These are phyloP conservation scores for Sporothrix brasiliensis DNA, from an alignment of 2,329 filamentous ascomycete species.

Conservation along the genomic window DNA sequence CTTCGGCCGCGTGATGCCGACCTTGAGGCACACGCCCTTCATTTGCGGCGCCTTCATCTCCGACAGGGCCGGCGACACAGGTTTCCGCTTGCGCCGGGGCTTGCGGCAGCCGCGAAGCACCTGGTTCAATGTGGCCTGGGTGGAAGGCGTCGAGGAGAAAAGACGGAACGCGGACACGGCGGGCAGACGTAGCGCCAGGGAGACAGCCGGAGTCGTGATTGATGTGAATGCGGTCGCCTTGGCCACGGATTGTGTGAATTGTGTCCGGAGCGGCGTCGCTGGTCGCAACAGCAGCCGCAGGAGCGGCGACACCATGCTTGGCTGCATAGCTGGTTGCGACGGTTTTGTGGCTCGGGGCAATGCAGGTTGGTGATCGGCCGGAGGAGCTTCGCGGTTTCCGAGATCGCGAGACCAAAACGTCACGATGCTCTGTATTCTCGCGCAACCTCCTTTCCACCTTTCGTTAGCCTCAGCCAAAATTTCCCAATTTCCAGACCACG, in stretches of 20 bases:
- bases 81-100: slow-evolving; percentile 78
- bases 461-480: slow-evolving; percentile 8
- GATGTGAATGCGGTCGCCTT: neutral
- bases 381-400: neutral
- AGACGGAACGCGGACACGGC: slow-evolving; percentile 39
- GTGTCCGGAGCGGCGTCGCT: slow-evolving; percentile 39
- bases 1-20: slow-evolving; percentile 92
- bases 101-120: slow-evolving; percentile 76
- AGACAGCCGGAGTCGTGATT: slow-evolving; percentile 38
- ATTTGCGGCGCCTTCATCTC: slow-evolving; percentile 72
- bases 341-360: neutral
- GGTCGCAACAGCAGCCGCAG: slow-evolving; percentile 44
- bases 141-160: slow-evolving; percentile 50
- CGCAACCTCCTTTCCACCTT: neutral
- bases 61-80: slow-evolving; percentile 81
- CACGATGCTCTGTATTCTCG: neutral
- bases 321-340: slow-evolving; percentile 27
- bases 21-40: slow-evolving; percentile 95
- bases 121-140: slow-evolving; percentile 70
- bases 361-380: neutral
- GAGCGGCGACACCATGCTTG: slow-evolving; percentile 44
- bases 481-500: neutral
- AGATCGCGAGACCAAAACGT: slow-evolving; percentile 5
- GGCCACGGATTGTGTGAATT: slow-evolving; percentile 28
- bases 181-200: slow-evolving; percentile 33